Conservation (phyloP, 352 stramenopile genomes). For the Globisporangium cystogenes region DNA sequence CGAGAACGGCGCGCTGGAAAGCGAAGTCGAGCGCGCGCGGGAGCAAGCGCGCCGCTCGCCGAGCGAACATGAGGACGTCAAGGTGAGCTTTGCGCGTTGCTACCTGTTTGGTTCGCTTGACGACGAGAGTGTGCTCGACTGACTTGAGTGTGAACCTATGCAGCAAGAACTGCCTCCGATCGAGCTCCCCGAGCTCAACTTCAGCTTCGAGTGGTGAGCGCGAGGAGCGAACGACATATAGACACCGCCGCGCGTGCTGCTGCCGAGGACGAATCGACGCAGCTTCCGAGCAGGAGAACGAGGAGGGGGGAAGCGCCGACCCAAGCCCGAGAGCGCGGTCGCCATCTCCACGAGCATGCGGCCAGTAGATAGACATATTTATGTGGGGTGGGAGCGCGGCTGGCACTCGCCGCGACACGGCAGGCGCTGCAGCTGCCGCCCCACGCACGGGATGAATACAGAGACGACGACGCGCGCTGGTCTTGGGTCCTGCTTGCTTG, state of each 20-base stretch:
- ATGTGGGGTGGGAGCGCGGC: background rate
- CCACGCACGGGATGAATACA: background rate
- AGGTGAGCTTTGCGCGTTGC: constrained; percentile 1
- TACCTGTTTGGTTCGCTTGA: background rate
- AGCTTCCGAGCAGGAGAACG: background rate
- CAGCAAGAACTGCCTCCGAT: constrained; percentile 6
- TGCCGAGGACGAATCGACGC: background rate
- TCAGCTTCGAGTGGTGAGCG: constrained; percentile 14
- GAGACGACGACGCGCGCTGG: background rate
- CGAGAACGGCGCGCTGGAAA: constrained; percentile 8
- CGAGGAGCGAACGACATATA: too few relatives aligned
- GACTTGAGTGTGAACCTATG: background rate
- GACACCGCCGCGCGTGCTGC: background rate
- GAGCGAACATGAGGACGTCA: background rate
- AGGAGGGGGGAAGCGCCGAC: background rate
- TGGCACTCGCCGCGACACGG: too few relatives aligned
- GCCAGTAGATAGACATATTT: background rate
- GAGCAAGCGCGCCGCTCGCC: constrained; percentile 3
- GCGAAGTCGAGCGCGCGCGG: constrained; percentile 5
- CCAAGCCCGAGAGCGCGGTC: background rate
- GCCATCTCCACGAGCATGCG: too few relatives aligned
- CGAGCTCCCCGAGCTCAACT: constrained; percentile 6
- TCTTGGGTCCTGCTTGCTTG: background rate
- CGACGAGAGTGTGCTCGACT: background rate
- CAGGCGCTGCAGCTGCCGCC: background rate